Evolutionary conservation across 2,329 filamentous ascomycete species (phyloP), one percentile per base, ranked within the genome.

Genomic region (Neoarthrinium moseri): DNA sequence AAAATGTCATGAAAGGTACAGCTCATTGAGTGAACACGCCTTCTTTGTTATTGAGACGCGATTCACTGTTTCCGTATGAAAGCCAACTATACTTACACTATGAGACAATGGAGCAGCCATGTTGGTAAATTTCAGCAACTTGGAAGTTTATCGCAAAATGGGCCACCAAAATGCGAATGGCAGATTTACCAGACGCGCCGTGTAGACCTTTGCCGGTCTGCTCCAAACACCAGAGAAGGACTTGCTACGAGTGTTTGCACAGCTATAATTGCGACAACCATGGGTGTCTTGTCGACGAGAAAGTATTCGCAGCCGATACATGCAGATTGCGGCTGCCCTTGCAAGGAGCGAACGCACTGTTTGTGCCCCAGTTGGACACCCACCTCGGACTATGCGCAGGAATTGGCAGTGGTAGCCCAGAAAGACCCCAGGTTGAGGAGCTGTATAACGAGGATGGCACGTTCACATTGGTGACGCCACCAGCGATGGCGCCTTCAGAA

Each of bases 301-400:
- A 8, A 4, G 15, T 15, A n/a, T 32, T 21, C 20, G 12, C 11
- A 15, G n/a, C 18, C 6, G 27, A 42, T 7, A 6, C 8, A 5
- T 13, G n/a, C 8, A 20, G 23, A 30, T 5, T 12, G 8, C 8
- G 8, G n/a, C 20, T 26, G 20, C 13, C 7, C 4, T 10, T 22
- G 39, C 2, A 22, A 33, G 17, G 26, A 43, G 8, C n/a, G 26
- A 7, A 29, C n/a, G 39, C 39, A n/a, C 39, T 43, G 12, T 43
- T 43, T n/a, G 33, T 43, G 7, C 39, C 39, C 8, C 39, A 43
- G n/a, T 12, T 43, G 6, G 39, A 43, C 29, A 15, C 39, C 3
- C 39, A 43, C 26, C 29, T 43, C 11, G 39, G 27, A 11, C 39
- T 43, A 4, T 17, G 26, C 10, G 39, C 27, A 13, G 39, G 39